Conservation (phyloP, 2,329 filamentous ascomycete species). For the Cadophora sp. region DNA sequence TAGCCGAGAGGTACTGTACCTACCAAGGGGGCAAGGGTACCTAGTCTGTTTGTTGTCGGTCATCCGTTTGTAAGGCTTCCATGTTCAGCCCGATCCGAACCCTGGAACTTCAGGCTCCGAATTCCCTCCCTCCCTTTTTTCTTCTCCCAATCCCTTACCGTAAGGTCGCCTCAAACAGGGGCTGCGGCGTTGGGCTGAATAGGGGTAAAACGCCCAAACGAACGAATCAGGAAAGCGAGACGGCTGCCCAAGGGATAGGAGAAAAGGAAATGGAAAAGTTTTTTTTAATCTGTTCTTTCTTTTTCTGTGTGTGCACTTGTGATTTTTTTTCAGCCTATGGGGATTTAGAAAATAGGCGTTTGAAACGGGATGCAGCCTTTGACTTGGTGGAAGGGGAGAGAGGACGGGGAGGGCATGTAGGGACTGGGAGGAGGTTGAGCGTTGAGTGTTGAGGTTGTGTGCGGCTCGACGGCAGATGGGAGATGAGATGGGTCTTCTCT, state of each 20-base stretch:
- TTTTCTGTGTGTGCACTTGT: slow-evolving; percentile 14
- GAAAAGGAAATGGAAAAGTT: not conserved
- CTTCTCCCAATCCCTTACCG: no score
- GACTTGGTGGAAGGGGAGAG: not conserved
- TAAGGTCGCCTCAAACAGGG: slow-evolving; percentile 1
- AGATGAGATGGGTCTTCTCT: slow-evolving; percentile 1
- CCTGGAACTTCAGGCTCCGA: slow-evolving; percentile 8
- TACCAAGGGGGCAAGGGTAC: no score
- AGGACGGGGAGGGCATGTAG: not conserved
- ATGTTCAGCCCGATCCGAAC: not conserved
- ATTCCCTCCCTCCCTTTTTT: not conserved
- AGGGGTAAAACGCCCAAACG: slow-evolving; percentile 6
- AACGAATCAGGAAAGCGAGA: slow-evolving; percentile 4
- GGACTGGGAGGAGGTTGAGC: not conserved
- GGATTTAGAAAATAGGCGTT: not conserved
- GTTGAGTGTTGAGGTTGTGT: not conserved
- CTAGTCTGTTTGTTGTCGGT: no score
- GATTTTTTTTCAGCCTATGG: not conserved
- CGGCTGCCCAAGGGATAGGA: not conserved
- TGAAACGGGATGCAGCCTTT: slow-evolving; percentile 6
- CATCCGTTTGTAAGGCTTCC: no score
- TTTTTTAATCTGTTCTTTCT: no score
- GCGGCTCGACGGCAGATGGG: slow-evolving; percentile 11
- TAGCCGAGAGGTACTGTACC: no score
- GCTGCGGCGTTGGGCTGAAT: slow-evolving; percentile 8